Base-by-base conservation (phyloP, 345 rosid species). In the Mercurialis annua region DNA sequence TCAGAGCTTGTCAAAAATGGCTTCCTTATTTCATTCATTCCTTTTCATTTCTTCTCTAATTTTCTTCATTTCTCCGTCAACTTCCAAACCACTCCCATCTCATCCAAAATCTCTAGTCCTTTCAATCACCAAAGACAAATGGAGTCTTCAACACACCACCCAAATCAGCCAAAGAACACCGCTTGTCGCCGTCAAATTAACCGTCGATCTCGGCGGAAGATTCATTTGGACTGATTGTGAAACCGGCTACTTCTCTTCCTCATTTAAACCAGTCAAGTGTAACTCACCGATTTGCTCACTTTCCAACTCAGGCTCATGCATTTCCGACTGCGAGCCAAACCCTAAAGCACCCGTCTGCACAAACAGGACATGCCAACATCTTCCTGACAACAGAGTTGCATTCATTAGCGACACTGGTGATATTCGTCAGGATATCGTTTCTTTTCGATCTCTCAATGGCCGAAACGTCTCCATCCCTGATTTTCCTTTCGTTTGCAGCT, bases 121-220 rank as follows among this genome's bases (percentile, higher is more conserved):
- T 24, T 87, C 90, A 0, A 78, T 88, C 24, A 47, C 81, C 6
- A 90, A 83, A 73, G 97, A 86, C 54, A 51, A 81, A 3, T 62
- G 85, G 0, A 73, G 90, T 18, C 86, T 72, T 62, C 91, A 84
- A 70, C 86, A 86, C 78, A 29, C 80, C 10, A 78, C 92, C 30
- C 48, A 61, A 16, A 73, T 90, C 36, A 68, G 64, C 63, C 92
- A 85, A 75, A 75, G 94, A 50, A 85, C 89, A 10, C 94, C 92
- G 1, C 81, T 79, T 14, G 74, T 80, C 29, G 73, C 86, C 4
- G 72, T 79, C 6, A 71, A 63, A 47, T 69, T 85, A 1, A 84
- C 78, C 7, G 73, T 88, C 17, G 92, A 90, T 62, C 82, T 88
- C 1, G 91, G 92, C 1, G 94, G 97, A 34, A 84, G 64, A 31